Percentiles rank a stretch among this genome's conserved stretches.
Conservation (phyloP, 2,329 filamentous ascomycete species). For the Penicillium sp. region DNA sequence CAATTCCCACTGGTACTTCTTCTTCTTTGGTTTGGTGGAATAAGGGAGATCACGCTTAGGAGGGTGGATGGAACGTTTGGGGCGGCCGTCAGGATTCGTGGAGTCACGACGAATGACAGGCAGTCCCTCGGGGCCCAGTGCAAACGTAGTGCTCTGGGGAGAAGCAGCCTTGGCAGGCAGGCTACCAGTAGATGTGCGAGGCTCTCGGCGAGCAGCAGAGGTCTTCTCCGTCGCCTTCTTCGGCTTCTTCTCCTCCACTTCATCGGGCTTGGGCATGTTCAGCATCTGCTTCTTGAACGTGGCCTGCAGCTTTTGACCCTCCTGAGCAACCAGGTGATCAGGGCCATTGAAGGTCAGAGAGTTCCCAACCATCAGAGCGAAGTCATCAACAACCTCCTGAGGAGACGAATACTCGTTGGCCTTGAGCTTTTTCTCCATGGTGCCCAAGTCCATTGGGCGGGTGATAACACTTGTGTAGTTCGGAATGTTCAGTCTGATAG, state of each 20-base stretch:
- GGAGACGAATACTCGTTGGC: conserved; percentile 63
- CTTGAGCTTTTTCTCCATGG: conserved; percentile 76
- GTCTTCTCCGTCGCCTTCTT: conserved; percentile 44
- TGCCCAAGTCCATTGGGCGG: conserved; percentile 76
- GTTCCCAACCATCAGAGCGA: conserved; percentile 75
- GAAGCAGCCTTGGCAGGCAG: conserved; percentile 35
- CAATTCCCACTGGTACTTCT: conserved; percentile 83
- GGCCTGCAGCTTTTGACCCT: conserved; percentile 58
- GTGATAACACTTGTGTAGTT: conserved; percentile 68
- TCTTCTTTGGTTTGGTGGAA: conserved; percentile 77
- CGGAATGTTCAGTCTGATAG: conserved; percentile 69
- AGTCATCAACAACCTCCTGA: conserved; percentile 68
- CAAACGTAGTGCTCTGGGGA: conserved; percentile 58
- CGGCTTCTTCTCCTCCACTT: conserved; percentile 60
- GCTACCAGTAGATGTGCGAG: conserved; percentile 39
- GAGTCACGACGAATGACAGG: conserved; percentile 84
- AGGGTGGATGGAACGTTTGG: conserved; percentile 89
- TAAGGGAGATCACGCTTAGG: conserved; percentile 94
- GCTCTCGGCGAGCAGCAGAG: conserved; percentile 48
- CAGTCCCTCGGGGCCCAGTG: conserved; percentile 69
- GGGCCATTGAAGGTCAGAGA: conserved; percentile 76
- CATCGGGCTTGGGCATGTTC: conserved; percentile 54
- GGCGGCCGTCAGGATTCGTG: conserved; percentile 69
- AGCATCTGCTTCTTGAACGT: conserved; percentile 59
- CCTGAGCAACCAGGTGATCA: conserved; percentile 66